Evolutionary conservation across 345 rosid species (phyloP).

Genomic region (Psidium guajava): DNA sequence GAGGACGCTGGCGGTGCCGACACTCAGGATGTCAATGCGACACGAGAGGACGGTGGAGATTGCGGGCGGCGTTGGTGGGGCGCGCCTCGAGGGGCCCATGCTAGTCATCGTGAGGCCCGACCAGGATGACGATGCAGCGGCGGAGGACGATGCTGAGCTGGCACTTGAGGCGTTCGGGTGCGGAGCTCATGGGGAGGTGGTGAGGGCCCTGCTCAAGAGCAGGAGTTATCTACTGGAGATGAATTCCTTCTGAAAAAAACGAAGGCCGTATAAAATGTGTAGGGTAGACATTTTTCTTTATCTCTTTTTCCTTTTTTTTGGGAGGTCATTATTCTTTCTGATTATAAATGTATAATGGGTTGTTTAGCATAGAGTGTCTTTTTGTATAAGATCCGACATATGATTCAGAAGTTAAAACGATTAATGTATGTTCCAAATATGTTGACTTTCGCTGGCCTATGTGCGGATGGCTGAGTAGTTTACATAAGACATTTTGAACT

Average conservation of each 20-base stretch:
- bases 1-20: conserved; percentile 22
- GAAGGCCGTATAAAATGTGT: background rate
- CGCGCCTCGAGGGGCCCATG: conserved; percentile 22
- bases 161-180: conserved; percentile 32
- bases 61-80: background rate
- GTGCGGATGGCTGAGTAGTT: background rate
- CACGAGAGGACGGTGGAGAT: conserved; percentile 17
- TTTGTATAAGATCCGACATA: background rate
- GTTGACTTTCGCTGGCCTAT: background rate
- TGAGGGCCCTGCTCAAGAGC: conserved; percentile 17
- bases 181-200: conserved; percentile 14
- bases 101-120: conserved; percentile 31
- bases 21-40: conserved; percentile 42
- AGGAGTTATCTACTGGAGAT: conserved; percentile 30
- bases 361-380: no score
- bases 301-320: background rate
- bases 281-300: background rate
- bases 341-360: no score
- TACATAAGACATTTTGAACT: background rate
- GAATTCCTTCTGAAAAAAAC: conserved; percentile 23
- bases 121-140: background rate
- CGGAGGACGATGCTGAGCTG: conserved; percentile 28
- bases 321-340: no score
- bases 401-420: background rate
- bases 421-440: background rate